These are phyloP conservation scores for Anthracocystis walkeri DNA, from an alignment of 1,284 basidiomycete genomes.

Conservation along the genomic window DNA sequence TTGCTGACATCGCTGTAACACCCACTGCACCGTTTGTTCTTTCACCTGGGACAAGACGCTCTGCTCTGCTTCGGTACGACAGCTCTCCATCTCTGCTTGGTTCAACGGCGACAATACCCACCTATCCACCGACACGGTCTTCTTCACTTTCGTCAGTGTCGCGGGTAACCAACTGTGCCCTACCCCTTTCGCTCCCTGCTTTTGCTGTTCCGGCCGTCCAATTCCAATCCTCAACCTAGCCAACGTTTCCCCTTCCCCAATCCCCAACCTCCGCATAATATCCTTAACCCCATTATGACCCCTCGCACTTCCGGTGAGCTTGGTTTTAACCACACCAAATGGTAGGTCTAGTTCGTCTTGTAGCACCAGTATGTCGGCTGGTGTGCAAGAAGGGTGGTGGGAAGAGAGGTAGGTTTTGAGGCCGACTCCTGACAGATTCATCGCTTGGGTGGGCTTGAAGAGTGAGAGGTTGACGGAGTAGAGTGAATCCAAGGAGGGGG, in stretches of 20 bases:
- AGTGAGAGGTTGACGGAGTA: conserved; percentile 22
- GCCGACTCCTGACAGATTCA: conserved; percentile 40
- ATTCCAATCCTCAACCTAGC: conserved; percentile 28
- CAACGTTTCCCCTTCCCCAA: conserved; percentile 5
- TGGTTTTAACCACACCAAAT: conserved; percentile 20
- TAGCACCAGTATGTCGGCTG: conserved; percentile 24
- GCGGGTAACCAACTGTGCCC: conserved; percentile 12
- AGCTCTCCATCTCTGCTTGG: conserved; percentile 23
- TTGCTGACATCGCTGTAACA: background rate
- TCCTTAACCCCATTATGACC: conserved; percentile 44
- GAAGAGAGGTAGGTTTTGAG: conserved; percentile 15
- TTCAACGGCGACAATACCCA: conserved; percentile 36
- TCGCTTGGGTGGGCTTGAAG: conserved; percentile 35
- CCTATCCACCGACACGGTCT: conserved; percentile 10
- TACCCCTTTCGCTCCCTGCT: too few relatives aligned
- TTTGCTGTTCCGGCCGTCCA: conserved; percentile 14
- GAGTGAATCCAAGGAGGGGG: conserved; percentile 5
- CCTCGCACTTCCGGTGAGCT: conserved; percentile 21
- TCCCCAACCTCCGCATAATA: conserved; percentile 20
- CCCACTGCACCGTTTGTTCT: conserved; percentile 13
- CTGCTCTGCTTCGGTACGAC: background rate
- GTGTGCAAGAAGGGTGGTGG: background rate
- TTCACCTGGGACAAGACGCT: conserved; percentile 8
- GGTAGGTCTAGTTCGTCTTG: conserved; percentile 44
- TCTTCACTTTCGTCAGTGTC: background rate